phyloP scores from a whole-genome alignment of 2,329 filamentous ascomycete species.

The Aureobasidium mangrovei region DNA sequence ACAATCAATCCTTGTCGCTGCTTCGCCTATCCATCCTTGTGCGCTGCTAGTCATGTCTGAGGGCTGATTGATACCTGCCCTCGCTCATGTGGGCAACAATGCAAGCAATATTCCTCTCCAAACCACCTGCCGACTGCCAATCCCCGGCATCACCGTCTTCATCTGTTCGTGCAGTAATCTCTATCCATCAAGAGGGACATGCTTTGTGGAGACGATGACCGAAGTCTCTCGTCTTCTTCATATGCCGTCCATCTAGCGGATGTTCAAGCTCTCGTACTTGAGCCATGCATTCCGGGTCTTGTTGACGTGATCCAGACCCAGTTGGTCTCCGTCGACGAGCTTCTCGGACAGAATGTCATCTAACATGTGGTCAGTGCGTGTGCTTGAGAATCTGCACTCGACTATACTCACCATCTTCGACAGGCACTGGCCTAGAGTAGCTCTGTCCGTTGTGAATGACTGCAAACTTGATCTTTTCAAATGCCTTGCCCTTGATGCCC shows the following conservation, averaged over 20 bases:
- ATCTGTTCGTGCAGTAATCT: background rate
- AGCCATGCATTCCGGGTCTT: conserved; percentile 51
- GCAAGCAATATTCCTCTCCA: background rate
- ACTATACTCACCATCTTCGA: conserved; percentile 68
- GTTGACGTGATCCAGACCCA: conserved; percentile 54
- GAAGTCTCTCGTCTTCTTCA: background rate
- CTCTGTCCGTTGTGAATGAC: conserved; percentile 55
- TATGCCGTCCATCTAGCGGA: conserved; percentile 35
- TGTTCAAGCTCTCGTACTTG: conserved; percentile 56
- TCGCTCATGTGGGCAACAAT: background rate
- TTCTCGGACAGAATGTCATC: conserved; percentile 40
- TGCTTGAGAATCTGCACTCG: background rate
- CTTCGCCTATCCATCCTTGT: background rate
- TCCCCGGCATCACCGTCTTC: background rate
- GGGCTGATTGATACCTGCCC: background rate
- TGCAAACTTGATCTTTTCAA: conserved; percentile 97
- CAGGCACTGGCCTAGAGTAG: conserved; percentile 71
- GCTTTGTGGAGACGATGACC: too few relatives aligned
- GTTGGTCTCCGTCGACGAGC: conserved; percentile 31
- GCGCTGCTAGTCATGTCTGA: background rate
- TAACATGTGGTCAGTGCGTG: conserved; percentile 17
- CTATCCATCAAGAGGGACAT: too few relatives aligned
- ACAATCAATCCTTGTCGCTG: background rate
- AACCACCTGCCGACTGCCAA: background rate
- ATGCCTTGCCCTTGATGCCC: conserved; percentile 92